Base-by-base conservation (phyloP, 139 green algal species). In the Chlorella sorokiniana region DNA sequence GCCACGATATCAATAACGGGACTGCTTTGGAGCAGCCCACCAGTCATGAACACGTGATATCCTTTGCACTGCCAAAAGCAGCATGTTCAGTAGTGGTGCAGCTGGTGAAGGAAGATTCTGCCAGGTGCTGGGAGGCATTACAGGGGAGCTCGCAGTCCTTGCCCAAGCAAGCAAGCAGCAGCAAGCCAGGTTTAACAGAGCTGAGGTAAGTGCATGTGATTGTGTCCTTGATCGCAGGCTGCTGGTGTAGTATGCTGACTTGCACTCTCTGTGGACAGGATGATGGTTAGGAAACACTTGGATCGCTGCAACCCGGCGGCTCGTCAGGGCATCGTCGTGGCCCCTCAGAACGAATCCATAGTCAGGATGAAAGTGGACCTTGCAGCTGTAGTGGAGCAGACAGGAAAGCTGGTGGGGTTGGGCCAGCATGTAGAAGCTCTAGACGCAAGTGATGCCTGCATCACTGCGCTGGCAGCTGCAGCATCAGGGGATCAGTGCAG, bases 161-260 rank as follows among this genome's bases (percentile, higher is more conserved):
- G 9, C 3, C 33, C 16, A 7, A 7, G 31, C 1, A 22, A 23
- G 27, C 11, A 0, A 40, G 54, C 23, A 61, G 45, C 25, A 14
- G 23, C 42, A 45, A 4, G 14, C 29, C 54, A 8, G 56, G 72
- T 25, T 41, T 81, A 9, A 31, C 40, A 20, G 42, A n/a, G 0
- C 75, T 81, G 0, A 72, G 75, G 75, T 73, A 41, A 20, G 69
- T 5, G 11, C n/a, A n/a, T n/a, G n/a, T n/a, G n/a, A n/a, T n/a
- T n/a, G n/a, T n/a, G n/a, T n/a, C n/a, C n/a, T n/a, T n/a, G n/a
- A n/a, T n/a, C n/a, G n/a, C n/a, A n/a, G n/a, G n/a, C n/a, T n/a
- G n/a, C n/a, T n/a, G n/a, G n/a, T n/a, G n/a, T n/a, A n/a, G n/a
- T n/a, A n/a, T n/a, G n/a, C n/a, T n/a, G n/a, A n/a, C n/a, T n/a